Base-by-base conservation (phyloP, 345 rosid genomes). In the Firmiana major region DNA sequence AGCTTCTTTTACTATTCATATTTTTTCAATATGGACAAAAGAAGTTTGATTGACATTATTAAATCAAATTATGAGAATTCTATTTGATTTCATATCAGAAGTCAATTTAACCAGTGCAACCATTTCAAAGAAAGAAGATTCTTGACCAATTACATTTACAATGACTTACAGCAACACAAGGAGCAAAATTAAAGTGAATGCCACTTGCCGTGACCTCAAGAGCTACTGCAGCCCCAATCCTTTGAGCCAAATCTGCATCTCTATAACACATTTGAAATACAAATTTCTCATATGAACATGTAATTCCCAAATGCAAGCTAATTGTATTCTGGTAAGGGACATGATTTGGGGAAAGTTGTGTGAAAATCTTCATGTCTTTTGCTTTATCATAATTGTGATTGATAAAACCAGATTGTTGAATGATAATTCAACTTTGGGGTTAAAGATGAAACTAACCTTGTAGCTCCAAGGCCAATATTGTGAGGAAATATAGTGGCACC, bases 401-500 rank as follows among this genome's bases (percentile, higher is more conserved):
- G 11, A 26, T n/a, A 46, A 58, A 58, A 69, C 19, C 63, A 45
- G 58, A 59, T 17, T 13, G 17, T 3, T 53, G 3, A 42, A 19
- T 21, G 11, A 36, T 24, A 46, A 62, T 16, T 19, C 26, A 65
- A 51, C 2, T 42, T 49, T n/a, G 11, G 24, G 11, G 22, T 40
- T 17, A 48, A 75, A 69, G 67, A 75, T 36, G 74, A 72, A 72
- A 31, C 81, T 9, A 42, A 94, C 97, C 97, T 86, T 7, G 97
- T 87, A 64, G 97, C 94, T 40, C 97, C 98, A 70, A 94, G 98
- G 73, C 89, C 91, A 71, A 94, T 73, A 83, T 94, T 94, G 75
- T 93, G 98, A 43, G 98, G 98, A 76, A 91, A 94, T 58, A 93
- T 63, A 5, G 98, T 94, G 80, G 95, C 85, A 28, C 98, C 98